Conservation (phyloP, 1,284 basidiomycete genomes). For the Pulveroboletus ridleyi region DNA sequence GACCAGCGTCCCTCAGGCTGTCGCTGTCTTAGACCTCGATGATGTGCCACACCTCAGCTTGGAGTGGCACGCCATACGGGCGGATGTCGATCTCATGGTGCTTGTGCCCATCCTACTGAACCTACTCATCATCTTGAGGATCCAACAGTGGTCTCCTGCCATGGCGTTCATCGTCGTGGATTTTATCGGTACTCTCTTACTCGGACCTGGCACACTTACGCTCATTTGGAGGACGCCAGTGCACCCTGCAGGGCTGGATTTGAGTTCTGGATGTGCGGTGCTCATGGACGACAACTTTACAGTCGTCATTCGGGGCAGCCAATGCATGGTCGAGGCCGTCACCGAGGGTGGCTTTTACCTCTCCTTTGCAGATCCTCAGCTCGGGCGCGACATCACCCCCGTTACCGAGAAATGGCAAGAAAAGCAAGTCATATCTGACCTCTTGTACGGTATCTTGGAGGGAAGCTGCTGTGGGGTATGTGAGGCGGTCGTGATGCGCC, state of each 20-base stretch:
- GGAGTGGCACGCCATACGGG: neutral
- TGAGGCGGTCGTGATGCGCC: conserved; percentile 23
- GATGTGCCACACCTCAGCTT: no score
- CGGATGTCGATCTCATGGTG: conserved; percentile 23
- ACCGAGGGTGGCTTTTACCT: conserved; percentile 28
- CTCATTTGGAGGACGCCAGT: conserved; percentile 20
- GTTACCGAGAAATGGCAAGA: conserved; percentile 18
- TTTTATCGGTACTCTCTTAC: conserved; percentile 18
- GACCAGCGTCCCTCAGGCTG: neutral
- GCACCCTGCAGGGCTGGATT: conserved; percentile 17
- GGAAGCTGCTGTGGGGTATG: conserved; percentile 26
- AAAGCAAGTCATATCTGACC: conserved; percentile 19
- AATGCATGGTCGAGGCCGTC: conserved; percentile 24
- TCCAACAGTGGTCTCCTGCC: conserved; percentile 15
- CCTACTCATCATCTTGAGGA: conserved; percentile 17
- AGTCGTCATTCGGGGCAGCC: conserved; percentile 25
- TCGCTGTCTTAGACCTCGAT: conserved; percentile 25
- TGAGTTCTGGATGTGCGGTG: conserved; percentile 21
- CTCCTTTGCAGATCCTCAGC: conserved; percentile 15
- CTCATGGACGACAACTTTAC: conserved; percentile 28
- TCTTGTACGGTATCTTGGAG: conserved; percentile 24
- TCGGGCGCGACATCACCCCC: neutral
- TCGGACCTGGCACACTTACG: conserved; percentile 25
- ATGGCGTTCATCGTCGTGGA: conserved; percentile 12
- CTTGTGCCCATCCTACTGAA: conserved; percentile 25